Conservation (phyloP, 2,329 filamentous ascomycete genomes). For the Metarhizium robertsii region DNA sequence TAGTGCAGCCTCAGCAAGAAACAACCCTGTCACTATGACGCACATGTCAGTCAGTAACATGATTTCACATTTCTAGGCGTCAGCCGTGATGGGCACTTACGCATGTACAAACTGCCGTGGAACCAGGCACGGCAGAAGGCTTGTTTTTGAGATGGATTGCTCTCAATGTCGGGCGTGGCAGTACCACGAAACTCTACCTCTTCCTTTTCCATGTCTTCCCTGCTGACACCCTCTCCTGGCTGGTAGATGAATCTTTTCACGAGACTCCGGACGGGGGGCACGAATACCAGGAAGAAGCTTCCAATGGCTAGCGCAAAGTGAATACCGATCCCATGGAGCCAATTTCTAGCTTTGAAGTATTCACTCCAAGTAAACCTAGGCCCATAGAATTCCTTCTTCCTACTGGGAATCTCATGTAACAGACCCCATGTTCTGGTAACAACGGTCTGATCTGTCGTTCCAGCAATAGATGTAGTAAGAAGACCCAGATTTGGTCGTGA, state of each 20-base stretch:
- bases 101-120: slow-evolving; percentile 54
- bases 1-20: slow-evolving; percentile 54
- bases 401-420: slow-evolving; percentile 33
- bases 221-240: slow-evolving; percentile 45
- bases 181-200: slow-evolving; percentile 55
- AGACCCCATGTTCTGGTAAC: slow-evolving; percentile 58
- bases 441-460: slow-evolving; percentile 39
- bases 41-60: neutral
- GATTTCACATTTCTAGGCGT: neutral
- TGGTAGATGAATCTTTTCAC: slow-evolving; percentile 34
- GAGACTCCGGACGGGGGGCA: slow-evolving; percentile 36
- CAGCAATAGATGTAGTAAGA: slow-evolving; percentile 43
- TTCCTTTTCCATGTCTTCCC: slow-evolving; percentile 46
- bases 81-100: slow-evolving; percentile 32
- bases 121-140: slow-evolving; percentile 47
- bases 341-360: slow-evolving; percentile 40
- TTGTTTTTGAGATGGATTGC: slow-evolving; percentile 32
- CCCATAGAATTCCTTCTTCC: slow-evolving; percentile 43
- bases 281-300: slow-evolving; percentile 31
- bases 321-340: slow-evolving; percentile 37
- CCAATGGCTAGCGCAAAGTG: slow-evolving; percentile 40
- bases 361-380: slow-evolving; percentile 51
- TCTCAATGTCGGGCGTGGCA: slow-evolving; percentile 46
- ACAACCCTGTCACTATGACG: slow-evolving; percentile 50
- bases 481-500: slow-evolving; percentile 43